Evolutionary conservation across 2,329 filamentous ascomycete genomes (phyloP).

Genomic region (Epichloe baconii): DNA sequence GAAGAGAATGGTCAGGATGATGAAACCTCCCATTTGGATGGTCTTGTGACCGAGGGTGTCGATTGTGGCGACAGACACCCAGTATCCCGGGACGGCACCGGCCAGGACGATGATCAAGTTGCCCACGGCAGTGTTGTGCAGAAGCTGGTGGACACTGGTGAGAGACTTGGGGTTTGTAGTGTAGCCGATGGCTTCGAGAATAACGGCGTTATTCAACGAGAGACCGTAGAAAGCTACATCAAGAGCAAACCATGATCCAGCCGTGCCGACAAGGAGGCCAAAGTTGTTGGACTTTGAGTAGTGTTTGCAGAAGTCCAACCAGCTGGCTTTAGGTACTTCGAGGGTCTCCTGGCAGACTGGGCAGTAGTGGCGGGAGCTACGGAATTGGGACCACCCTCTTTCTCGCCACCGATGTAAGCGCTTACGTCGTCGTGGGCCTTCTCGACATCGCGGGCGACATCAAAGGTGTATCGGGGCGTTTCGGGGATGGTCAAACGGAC

Average conservation of each 20-base stretch:
- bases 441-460: constrained; percentile 61
- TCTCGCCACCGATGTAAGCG: constrained; percentile 57
- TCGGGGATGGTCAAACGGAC: constrained; percentile 70
- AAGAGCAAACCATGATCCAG: constrained; percentile 74
- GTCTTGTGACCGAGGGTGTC: constrained; percentile 67
- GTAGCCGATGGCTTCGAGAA: constrained; percentile 60
- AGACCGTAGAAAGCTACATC: constrained; percentile 51
- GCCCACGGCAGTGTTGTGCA: constrained; percentile 64
- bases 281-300: constrained; percentile 60
- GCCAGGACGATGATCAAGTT: constrained; percentile 70
- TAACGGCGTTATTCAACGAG: constrained; percentile 62
- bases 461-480: constrained; percentile 79
- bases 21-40: constrained; percentile 55
- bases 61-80: constrained; percentile 62
- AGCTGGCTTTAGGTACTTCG: constrained; percentile 56
- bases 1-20: constrained; percentile 47
- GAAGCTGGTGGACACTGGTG: constrained; percentile 49
- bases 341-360: constrained; percentile 39
- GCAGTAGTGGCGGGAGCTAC: constrained; percentile 47
- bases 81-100: constrained; percentile 70
- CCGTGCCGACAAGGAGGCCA: constrained; percentile 62
- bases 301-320: constrained; percentile 56
- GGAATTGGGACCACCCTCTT: constrained; percentile 52
- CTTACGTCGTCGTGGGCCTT: constrained; percentile 61
- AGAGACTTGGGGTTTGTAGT: constrained; percentile 26